These are phyloP conservation scores for Avena atlantica DNA, from an alignment of 176 grass and related monocot species.

Conservation along the genomic window DNA sequence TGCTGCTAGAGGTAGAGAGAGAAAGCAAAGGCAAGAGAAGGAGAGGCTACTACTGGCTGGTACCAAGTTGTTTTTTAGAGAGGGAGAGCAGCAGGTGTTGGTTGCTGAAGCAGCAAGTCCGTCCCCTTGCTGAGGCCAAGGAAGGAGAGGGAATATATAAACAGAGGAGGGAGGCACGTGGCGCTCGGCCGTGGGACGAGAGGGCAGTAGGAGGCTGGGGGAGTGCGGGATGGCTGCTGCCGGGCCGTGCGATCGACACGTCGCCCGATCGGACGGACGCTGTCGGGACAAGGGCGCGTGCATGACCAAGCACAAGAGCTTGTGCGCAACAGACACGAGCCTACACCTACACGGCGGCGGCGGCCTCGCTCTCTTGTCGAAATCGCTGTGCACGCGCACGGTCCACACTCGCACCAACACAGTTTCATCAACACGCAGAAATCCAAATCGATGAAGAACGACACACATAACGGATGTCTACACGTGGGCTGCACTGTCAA, in stretches of 20 bases:
- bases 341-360: no score
- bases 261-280: slow-evolving; percentile 36
- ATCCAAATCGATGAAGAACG: no score
- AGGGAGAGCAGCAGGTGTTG: background rate
- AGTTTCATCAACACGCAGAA: no score
- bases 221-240: background rate
- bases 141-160: background rate
- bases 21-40: background rate
- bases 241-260: slow-evolving; percentile 29
- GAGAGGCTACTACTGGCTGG: background rate
- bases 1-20: background rate
- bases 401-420: no score
- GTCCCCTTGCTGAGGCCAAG: no score
- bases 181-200: background rate
- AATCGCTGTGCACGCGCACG: no score
- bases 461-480: no score
- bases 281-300: background rate
- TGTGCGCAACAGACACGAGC: background rate
- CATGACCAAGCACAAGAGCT: background rate
- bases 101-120: background rate
- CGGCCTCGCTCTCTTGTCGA: no score
- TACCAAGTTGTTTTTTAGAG: background rate
- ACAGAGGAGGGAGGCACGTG: background rate
- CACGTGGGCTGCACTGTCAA: no score
- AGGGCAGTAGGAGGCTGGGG: background rate